Percentiles rank a stretch among this genome's conserved stretches.
These are phyloP conservation scores for Plantago ovata DNA, from an alignment of 257 asterid species.

Conservation along the genomic window DNA sequence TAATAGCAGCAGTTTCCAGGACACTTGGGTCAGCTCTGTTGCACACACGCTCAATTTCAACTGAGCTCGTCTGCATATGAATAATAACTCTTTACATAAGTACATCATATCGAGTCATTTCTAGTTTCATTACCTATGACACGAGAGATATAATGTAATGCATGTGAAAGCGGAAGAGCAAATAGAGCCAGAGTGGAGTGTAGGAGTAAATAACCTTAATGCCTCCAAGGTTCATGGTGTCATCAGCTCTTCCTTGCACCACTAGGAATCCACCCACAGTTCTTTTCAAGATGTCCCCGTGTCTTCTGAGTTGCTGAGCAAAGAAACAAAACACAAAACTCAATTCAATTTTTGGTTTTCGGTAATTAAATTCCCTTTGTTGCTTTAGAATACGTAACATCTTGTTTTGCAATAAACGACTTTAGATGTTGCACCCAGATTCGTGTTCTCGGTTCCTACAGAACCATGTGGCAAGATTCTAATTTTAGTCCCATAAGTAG, in stretches of 20 bases:
- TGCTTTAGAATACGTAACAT: no score
- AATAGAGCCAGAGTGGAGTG: background rate
- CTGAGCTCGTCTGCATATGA: constrained; percentile 65
- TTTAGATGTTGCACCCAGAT: no score
- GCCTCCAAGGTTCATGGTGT: constrained; percentile 98
- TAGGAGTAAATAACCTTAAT: constrained; percentile 51
- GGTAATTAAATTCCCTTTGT: constrained; percentile 7
- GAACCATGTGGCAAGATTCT: no score
- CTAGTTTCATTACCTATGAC: no score
- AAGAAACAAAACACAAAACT: constrained; percentile 2
- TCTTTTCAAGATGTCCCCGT: constrained; percentile 79
- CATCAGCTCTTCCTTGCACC: constrained; percentile 94
- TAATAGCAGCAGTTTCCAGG: constrained; percentile 86
- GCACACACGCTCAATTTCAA: constrained; percentile 84
- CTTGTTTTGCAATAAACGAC: no score
- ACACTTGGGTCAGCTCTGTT: constrained; percentile 59
- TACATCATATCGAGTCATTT: background rate
- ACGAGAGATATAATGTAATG: no score
- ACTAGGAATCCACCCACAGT: constrained; percentile 58
- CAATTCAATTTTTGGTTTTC: constrained; percentile 8
- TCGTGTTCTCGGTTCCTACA: no score
- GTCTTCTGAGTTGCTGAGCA: constrained; percentile 88
- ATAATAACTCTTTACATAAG: background rate
- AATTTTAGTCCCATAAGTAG: no score
- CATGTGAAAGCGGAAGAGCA: background rate